Base-by-base conservation (phyloP, 1,284 basidiomycete species). In the Ceratorhiza oryzae-sativae region DNA sequence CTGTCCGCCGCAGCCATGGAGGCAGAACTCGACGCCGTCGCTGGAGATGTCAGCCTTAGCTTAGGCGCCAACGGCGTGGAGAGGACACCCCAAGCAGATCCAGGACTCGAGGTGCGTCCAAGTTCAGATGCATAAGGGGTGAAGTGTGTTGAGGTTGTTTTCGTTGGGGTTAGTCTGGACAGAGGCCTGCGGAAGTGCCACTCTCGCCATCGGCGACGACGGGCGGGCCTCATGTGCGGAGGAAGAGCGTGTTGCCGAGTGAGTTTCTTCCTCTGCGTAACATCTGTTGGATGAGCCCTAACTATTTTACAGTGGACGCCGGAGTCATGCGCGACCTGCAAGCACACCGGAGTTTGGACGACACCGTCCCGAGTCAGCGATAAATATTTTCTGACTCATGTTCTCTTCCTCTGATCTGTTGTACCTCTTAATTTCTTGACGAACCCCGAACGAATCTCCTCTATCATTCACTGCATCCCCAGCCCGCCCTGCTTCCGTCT, bases 241-340 rank as follows among this genome's bases (percentile, higher is more conserved):
- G 92, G 80, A 93, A 91, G 83, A 94, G 92, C 79, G 91, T 93
- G 56, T 83, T 94, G 75, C 93, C 92, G 83, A 90, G 92, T 93
- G 80, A 76, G 86, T 76, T 68, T 62, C 71, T 10, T n/a, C n/a
- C 23, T 12, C 18, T 23, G 59, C 62, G 48, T 39, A 45, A 32
- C 18, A 60, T 20, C 71, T 72, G 30, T 74, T 74, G 41, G 32
- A 36, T n/a, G 75, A 76, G 0, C n/a, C 78, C 77, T 75, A 74
- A 79, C 68, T 62, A 79, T 77, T 75, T 78, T 74, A 74, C 80
- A 90, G 92, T 95, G 76, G 94, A 97, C 80, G 93, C 94, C 1
- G 87, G 88, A 42, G 94, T 96, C 39, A 83, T 95, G 77, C 89
- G 90, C 48, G 94, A 96, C 82, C 84, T 97, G 63, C 92, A 95